phyloP scores from a whole-genome alignment of 2,329 filamentous ascomycete species.

The Cladophialophora chaetospira region DNA sequence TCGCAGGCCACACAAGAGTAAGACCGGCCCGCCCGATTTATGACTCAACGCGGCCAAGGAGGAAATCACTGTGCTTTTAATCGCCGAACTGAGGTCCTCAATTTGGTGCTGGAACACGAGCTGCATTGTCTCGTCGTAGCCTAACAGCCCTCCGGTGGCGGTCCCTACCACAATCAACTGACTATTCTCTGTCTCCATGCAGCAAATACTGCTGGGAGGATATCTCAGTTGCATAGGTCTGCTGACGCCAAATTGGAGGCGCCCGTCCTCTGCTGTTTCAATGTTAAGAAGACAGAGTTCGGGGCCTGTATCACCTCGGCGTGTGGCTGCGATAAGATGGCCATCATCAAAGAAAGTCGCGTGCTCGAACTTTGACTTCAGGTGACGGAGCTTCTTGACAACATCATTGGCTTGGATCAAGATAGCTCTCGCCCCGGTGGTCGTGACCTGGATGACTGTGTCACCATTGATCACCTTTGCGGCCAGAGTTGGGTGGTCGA shows the following conservation, averaged over 20 bases:
- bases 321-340: constrained; percentile 6
- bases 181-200: constrained; percentile 5
- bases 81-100: constrained; percentile 32
- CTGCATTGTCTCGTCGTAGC: constrained; percentile 35
- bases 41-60: constrained; percentile 34
- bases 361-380: constrained; percentile 3
- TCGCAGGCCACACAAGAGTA: constrained; percentile 48
- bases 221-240: constrained; percentile 1
- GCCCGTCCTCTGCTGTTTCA: neutral
- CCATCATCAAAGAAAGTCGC: constrained; percentile 14
- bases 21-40: constrained; percentile 24
- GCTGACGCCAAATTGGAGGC: neutral
- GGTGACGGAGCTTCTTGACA: neutral
- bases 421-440: constrained; percentile 17
- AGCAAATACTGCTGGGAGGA: constrained; percentile 16
- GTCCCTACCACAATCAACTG: constrained; percentile 45
- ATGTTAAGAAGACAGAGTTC: constrained; percentile 16
- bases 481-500: constrained; percentile 47
- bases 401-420: neutral
- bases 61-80: constrained; percentile 42
- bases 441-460: constrained; percentile 47
- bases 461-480: constrained; percentile 42
- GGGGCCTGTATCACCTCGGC: constrained; percentile 1
- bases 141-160: constrained; percentile 40
- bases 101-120: constrained; percentile 14